Base-by-base conservation (phyloP, 2,329 filamentous ascomycete genomes). In the Fusarium sp. region DNA sequence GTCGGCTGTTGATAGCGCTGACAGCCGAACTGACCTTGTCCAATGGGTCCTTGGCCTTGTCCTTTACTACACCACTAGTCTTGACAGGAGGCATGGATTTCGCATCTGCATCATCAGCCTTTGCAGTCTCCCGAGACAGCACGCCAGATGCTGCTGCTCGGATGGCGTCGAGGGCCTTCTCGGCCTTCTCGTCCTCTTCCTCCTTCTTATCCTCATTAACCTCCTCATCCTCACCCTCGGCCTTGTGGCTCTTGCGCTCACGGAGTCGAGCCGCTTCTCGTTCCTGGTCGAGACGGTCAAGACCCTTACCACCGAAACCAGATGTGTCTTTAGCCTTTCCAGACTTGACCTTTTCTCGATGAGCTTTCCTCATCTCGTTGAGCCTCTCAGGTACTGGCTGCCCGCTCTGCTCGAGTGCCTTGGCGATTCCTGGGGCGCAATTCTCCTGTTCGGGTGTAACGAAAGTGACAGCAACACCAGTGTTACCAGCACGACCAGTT, bases 401-500 rank as follows among this genome's bases (percentile, higher is more conserved):
- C 7, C 91, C 93, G 79, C 94, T 97, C 80, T 98, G 93, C 78
- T 93, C 93, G n/a, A 98, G 84, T 9, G 96, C 96, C 80, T 97
- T 97, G 62, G 91, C 90, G 65, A 98, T 93, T 72, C 97, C 94
- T 13, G 93, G 87, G 4, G 96, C 92, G 76, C 93, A 98, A 69
- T 93, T 93, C 77, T 97, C 94, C 79, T 99, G 94, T 48, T 97
- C 93, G 44, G 93, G 91, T 1, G 94, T 97, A 62, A 99, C 85
- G 77, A 98, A 97, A 0, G 96, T 99, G 53, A 99, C 93, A 0
- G 96, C 96, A 41, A 94, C 97, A 69, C 96, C 96, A 24, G 90
- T 97, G 76, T 98, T 97, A 43, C 96, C 96, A 47, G 96, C 96
- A 78, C 96, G 91, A 13, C 96, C 96, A 10, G 96, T 98, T 74